Evolutionary conservation across 768 basidiomycete genomes (phyloP), one percentile per base, ranked within the genome.

Genomic region (Macrolepiota fuliginosa): DNA sequence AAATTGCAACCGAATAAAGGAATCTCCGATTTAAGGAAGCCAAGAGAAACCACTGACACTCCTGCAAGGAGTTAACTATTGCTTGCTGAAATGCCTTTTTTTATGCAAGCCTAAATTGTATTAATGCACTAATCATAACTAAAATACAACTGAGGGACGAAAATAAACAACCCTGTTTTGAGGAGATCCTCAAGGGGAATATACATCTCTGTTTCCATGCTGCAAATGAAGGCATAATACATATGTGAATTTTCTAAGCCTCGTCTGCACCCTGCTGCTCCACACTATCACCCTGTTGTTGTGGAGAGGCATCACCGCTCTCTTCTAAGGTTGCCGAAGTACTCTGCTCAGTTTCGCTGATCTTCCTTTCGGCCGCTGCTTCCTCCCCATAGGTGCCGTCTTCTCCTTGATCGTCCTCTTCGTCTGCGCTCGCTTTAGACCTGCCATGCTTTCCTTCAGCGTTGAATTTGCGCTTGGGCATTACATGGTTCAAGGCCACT

Each of bases 401-500:
- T 52, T 54, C 63, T 15, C 61, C 61, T 13, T 63, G 58, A 2
- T 50, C 69, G n/a, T 63, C 66, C 36, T 61, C 70, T 11, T 56
- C 63, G 42, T 65, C 67, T 22, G 49, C 68, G 27, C 56, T 64
- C 12, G 49, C 50, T 42, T 37, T 62, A 19, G 39, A 32, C 22
- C 40, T 62, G 12, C 22, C 64, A 52, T 69, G 70, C 64, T 77
- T 76, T 49, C 77, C 73, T 45, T 77, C 72, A 62, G 76, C 70
- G 49, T 86, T 81, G 66, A 96, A 94, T 74, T 99, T 99, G 57
- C 97, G 82, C 68, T 88, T 89, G 0, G 97, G 97, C 57, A 99
- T 91, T 54, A 96, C 92, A n/a, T 84, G 80, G 69, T 91, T 85
- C 56, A 99, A 83, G 0, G 97, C 92, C 59, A 85, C 73, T 69